A percentile compares a stretch with the other conserved stretches of the same genome.
Conservation (phyloP, 495 filamentous ascomycete species). For the Aspergillus steynii region DNA sequence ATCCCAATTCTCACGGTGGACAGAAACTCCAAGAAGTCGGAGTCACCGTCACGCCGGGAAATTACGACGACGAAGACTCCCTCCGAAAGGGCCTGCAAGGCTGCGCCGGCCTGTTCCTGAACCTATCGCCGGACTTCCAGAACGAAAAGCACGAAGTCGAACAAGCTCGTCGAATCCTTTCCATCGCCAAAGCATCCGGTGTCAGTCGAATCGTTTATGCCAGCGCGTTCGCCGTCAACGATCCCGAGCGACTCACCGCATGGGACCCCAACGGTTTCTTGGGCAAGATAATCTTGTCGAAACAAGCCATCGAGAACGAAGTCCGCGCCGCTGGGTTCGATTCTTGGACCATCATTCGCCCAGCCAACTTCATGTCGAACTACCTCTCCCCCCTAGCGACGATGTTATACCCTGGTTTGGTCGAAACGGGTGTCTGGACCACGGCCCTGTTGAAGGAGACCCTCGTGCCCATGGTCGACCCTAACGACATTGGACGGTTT, state of each 20-base stretch:
- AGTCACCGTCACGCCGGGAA: constrained; percentile 39
- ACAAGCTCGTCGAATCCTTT: constrained; percentile 41
- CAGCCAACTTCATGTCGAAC: constrained; percentile 54
- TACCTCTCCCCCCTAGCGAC: constrained; percentile 35
- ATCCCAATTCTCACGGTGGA: constrained; percentile 34
- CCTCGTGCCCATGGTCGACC: constrained; percentile 41
- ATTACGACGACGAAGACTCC: constrained; percentile 39
- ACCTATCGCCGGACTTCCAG: constrained; percentile 33
- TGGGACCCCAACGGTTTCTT: constrained; percentile 28
- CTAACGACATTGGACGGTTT: constrained; percentile 50
- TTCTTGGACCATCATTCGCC: constrained; percentile 44
- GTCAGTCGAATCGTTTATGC: constrained; percentile 45
- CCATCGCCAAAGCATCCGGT: constrained; percentile 39
- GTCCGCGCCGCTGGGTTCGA: constrained; percentile 35
- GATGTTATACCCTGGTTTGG: constrained; percentile 37
- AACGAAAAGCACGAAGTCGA: constrained; percentile 28
- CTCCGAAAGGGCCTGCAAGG: constrained; percentile 36
- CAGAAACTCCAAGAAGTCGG: constrained; percentile 36
- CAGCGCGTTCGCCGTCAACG: constrained; percentile 28
- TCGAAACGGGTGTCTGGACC: constrained; percentile 33
- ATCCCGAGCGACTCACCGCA: constrained; percentile 22
- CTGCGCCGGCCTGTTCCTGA: constrained; percentile 51
- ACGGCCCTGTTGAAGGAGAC: constrained; percentile 34
- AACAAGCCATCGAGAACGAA: constrained; percentile 36
- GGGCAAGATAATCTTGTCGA: constrained; percentile 29